Conservation (phyloP, 805 yeast species). For the Candida silvicultrix region DNA sequence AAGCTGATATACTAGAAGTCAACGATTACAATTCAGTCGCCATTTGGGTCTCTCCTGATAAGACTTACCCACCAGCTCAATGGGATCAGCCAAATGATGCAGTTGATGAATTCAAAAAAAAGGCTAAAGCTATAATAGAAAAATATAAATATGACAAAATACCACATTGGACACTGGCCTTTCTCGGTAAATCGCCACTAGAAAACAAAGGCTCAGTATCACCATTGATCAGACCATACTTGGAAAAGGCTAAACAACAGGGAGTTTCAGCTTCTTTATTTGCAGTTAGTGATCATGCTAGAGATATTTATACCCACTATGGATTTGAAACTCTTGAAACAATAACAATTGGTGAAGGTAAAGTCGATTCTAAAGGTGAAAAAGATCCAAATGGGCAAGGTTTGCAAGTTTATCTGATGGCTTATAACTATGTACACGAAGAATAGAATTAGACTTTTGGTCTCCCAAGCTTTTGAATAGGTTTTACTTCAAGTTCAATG, state of each 20-base stretch:
- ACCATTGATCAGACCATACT: not conserved
- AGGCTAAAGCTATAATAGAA: not conserved
- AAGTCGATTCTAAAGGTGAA: not conserved
- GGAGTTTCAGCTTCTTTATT: not conserved
- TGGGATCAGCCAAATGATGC: not conserved
- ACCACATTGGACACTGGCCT: not conserved
- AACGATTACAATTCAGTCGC: not conserved
- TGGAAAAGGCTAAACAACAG: not conserved
- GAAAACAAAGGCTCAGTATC: not conserved
- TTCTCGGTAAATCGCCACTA: not conserved
- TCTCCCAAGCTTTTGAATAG: too few species aligned
- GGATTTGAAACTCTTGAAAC: not conserved
- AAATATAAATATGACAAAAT: not conserved
- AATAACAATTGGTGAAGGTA: not conserved
- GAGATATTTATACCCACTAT: not conserved
- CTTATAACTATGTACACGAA: not conserved
- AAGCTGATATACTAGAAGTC: not conserved
- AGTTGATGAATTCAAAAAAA: not conserved
- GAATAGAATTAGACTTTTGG: not conserved
- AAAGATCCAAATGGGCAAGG: not conserved
- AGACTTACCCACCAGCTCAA: not conserved
- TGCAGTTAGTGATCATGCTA: not conserved
- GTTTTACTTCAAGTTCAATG: too few species aligned
- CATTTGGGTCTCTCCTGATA: not conserved
- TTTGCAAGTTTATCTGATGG: not conserved